A percentile compares a stretch with the other conserved stretches of the same genome.
phyloP scores from a whole-genome alignment of 192 early-diverging fungal genomes.

The Coemansia sp. region DNA sequence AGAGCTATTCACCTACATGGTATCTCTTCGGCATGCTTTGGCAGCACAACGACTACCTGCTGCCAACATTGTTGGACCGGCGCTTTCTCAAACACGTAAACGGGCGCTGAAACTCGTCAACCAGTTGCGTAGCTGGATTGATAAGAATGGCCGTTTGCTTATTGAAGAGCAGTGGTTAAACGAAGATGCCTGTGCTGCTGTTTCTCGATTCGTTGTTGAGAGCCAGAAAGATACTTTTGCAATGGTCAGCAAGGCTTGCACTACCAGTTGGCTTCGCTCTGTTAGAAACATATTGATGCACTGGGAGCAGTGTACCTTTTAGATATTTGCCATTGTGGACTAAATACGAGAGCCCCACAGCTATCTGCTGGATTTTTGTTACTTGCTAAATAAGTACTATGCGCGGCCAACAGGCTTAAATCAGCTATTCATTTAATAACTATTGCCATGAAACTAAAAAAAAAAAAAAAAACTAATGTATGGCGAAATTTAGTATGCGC shows the following conservation, averaged over 20 bases:
- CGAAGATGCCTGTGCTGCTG: constrained; percentile 1
- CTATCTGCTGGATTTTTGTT: too few relatives aligned
- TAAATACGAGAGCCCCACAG: too few relatives aligned
- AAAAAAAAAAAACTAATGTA: too few relatives aligned
- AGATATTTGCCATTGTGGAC: not conserved
- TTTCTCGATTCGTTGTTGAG: constrained; percentile 9
- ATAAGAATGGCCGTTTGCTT: constrained; percentile 14
- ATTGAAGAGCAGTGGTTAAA: constrained; percentile 32
- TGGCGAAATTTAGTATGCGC: too few relatives aligned
- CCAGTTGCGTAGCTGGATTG: constrained; percentile 18
- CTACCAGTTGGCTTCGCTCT: constrained; percentile 38
- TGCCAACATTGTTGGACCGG: constrained; percentile 15
- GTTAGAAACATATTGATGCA: constrained; percentile 27
- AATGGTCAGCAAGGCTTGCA: constrained; percentile 24
- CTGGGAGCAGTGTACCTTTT: constrained; percentile 22
- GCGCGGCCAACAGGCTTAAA: too few relatives aligned
- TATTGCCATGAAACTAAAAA: too few relatives aligned
- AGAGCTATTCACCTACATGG: constrained; percentile 40
- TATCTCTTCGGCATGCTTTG: constrained; percentile 21
- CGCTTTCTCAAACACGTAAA: constrained; percentile 36
- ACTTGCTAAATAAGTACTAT: too few relatives aligned
- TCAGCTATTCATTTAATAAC: too few relatives aligned
- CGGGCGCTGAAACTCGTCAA: constrained; percentile 15
- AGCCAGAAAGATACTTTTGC: constrained; percentile 21
- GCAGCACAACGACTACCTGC: constrained; percentile 18